Conservation (phyloP, 2,329 filamentous ascomycete genomes). For the Claviceps humidiphila region DNA sequence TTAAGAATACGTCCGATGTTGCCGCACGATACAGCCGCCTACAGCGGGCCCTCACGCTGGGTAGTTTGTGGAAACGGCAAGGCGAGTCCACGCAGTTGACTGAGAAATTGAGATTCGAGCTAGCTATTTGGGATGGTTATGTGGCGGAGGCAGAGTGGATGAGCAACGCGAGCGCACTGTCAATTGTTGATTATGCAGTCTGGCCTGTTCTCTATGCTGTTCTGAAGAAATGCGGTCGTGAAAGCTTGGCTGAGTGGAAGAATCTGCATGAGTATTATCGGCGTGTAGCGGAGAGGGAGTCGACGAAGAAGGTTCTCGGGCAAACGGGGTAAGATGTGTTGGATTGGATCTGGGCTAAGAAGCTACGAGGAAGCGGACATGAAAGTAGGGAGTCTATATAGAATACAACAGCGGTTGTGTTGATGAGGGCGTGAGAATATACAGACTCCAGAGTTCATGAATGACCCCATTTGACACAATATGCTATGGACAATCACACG, state of each 20-base stretch:
- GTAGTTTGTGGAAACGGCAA: slow-evolving; percentile 12
- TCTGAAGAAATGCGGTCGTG: slow-evolving; percentile 19
- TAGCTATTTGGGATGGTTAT: slow-evolving; percentile 29
- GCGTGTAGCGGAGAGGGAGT: slow-evolving; percentile 12
- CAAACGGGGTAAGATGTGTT: neutral
- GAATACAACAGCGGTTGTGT: no score
- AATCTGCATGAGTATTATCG: slow-evolving; percentile 26
- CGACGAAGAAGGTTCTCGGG: slow-evolving; percentile 13
- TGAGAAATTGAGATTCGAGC: slow-evolving; percentile 17
- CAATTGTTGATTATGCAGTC: slow-evolving; percentile 36
- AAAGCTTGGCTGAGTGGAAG: slow-evolving; percentile 17
- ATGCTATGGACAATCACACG: no score
- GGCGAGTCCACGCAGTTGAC: neutral
- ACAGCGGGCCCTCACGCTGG: slow-evolving; percentile 24
- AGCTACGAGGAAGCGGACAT: no score
- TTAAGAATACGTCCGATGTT: slow-evolving; percentile 16
- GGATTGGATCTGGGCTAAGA: no score
- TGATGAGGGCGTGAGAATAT: no score
- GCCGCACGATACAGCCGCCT: slow-evolving; percentile 28
- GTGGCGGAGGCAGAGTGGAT: slow-evolving; percentile 6
- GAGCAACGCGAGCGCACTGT: neutral
- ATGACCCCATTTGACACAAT: no score
- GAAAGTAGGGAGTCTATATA: no score
- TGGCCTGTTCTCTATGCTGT: slow-evolving; percentile 42
- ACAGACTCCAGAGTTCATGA: no score